These are phyloP conservation scores for Saturnispora sanitii DNA, from an alignment of 805 yeast genomes.

Conservation along the genomic window DNA sequence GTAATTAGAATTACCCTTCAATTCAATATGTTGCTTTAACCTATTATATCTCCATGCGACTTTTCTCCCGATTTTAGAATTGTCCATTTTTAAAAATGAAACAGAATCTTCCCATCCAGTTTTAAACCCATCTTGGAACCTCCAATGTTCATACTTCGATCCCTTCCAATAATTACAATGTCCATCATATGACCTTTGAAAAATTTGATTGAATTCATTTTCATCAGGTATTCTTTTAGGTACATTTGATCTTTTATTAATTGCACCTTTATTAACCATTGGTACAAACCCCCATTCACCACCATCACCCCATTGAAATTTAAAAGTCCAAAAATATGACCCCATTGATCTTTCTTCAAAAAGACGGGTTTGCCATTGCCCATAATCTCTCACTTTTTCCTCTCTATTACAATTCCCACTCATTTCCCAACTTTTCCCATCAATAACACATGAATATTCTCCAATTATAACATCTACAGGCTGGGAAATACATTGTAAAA, in stretches of 20 bases:
- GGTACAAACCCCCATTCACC: slow-evolving; percentile 94
- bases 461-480: slow-evolving; percentile 68
- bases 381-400: slow-evolving; percentile 50
- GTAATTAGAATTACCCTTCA: slow-evolving; percentile 45
- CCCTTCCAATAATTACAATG: slow-evolving; percentile 69
- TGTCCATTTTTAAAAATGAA: slow-evolving; percentile 59
- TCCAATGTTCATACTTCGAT: slow-evolving; percentile 66
- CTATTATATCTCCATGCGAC: slow-evolving; percentile 62
- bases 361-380: slow-evolving; percentile 40
- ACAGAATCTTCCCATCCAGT: slow-evolving; percentile 67
- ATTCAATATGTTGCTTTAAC: slow-evolving; percentile 45
- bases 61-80: slow-evolving; percentile 64
- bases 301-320: slow-evolving; percentile 80
- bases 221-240: slow-evolving; percentile 29
- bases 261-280: slow-evolving; percentile 56
- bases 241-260: slow-evolving; percentile 28
- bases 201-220: slow-evolving; percentile 31
- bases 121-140: slow-evolving; percentile 69
- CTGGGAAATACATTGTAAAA: slow-evolving; percentile 38
- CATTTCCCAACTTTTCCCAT: slow-evolving; percentile 63
- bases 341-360: slow-evolving; percentile 59
- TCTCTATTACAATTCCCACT: slow-evolving; percentile 34
- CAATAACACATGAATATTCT: slow-evolving; percentile 84
- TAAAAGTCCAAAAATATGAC: slow-evolving; percentile 82
- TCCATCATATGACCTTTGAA: slow-evolving; percentile 28